Conservation (phyloP, 2,329 filamentous ascomycete genomes). For the Ophiostoma sp. region DNA sequence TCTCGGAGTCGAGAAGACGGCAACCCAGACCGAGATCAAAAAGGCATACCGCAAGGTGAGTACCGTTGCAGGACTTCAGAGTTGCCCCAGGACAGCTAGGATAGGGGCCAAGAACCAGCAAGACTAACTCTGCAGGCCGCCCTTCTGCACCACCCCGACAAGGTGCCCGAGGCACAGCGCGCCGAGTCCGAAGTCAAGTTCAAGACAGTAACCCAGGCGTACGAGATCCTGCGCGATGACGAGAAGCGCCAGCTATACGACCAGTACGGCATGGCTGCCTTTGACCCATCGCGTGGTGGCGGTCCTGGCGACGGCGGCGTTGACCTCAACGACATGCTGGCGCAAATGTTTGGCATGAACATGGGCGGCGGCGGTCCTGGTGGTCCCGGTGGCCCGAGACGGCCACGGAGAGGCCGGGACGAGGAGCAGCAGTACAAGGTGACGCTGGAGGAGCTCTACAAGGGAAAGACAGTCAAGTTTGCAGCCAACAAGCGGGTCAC, state of each 20-base stretch:
- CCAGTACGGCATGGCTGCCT: conserved; percentile 89
- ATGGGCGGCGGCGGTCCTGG: conserved; percentile 46
- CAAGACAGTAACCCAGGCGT: conserved; percentile 88
- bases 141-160: conserved; percentile 87
- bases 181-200: conserved; percentile 84
- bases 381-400: conserved; percentile 42
- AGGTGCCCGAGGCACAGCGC: conserved; percentile 80
- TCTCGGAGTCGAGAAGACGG: conserved; percentile 66
- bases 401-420: conserved; percentile 66
- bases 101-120: background rate
- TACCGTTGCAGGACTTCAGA: background rate
- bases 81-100: background rate
- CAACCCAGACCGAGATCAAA: conserved; percentile 77
- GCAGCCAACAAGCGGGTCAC: conserved; percentile 90
- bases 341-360: conserved; percentile 83
- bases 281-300: conserved; percentile 67
- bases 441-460: conserved; percentile 90
- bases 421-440: conserved; percentile 92
- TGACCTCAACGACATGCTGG: conserved; percentile 87
- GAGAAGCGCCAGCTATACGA: conserved; percentile 91
- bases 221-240: conserved; percentile 96
- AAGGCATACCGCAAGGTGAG: conserved; percentile 90
- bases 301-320: conserved; percentile 61
- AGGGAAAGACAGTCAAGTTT: conserved; percentile 97
- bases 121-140: conserved; percentile 56